These are phyloP conservation scores for Keithomyces neogunnii DNA, from an alignment of 2,329 filamentous ascomycete species.

Conservation along the genomic window DNA sequence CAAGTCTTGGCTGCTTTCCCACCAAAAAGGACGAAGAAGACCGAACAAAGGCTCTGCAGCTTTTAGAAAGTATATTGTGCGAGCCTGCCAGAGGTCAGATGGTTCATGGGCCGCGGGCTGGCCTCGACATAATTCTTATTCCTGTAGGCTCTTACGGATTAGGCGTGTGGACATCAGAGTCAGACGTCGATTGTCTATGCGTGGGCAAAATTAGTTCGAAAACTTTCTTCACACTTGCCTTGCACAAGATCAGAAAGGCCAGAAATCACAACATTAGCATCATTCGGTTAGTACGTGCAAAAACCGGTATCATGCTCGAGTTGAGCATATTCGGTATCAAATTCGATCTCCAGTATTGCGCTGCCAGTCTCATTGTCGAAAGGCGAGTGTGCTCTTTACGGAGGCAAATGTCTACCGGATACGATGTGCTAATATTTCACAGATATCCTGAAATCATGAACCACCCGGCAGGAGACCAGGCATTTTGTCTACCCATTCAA, in stretches of 20 bases:
- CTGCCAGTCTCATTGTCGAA: conserved; percentile 46
- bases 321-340: conserved; percentile 48
- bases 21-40: conserved; percentile 29
- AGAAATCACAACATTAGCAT: conserved; percentile 35
- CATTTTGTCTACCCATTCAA: conserved; percentile 47
- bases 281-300: conserved; percentile 48
- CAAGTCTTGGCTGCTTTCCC: conserved; percentile 34
- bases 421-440: neutral
- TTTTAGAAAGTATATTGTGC: conserved; percentile 34
- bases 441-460: conserved; percentile 39
- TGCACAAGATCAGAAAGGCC: conserved; percentile 43
- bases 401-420: neutral
- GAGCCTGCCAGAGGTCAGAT: conserved; percentile 17
- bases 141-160: conserved; percentile 60
- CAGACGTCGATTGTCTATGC: conserved; percentile 58
- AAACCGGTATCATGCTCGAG: conserved; percentile 56
- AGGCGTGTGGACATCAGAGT: conserved; percentile 50
- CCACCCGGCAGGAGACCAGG: conserved; percentile 39
- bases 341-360: conserved; percentile 60
- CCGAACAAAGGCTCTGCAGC: conserved; percentile 34
- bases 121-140: conserved; percentile 38
- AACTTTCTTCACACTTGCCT: conserved; percentile 52
- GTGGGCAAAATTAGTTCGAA: conserved; percentile 52
- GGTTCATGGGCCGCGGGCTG: conserved; percentile 9
- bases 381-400: conserved; percentile 19